A percentile compares a stretch with the other conserved stretches of the same genome.
Evolutionary conservation across 768 basidiomycete genomes (phyloP).

Genomic region (Fistulinella prunicolor): DNA sequence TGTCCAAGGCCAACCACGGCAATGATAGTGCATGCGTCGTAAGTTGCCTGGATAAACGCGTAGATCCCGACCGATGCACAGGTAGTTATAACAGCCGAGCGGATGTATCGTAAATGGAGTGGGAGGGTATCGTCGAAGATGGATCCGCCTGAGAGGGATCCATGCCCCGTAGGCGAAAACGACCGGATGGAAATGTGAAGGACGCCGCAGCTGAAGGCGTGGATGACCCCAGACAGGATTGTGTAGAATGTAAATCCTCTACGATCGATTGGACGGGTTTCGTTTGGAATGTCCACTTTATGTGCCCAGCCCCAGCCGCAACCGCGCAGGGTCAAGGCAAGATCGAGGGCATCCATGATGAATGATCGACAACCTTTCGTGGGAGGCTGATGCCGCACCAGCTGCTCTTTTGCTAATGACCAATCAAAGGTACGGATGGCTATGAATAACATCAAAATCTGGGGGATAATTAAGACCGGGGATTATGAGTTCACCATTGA

Average conservation of each 20-base stretch:
- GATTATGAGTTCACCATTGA: too few species aligned
- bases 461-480: too few species aligned
- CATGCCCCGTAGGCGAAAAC: conserved; percentile 36
- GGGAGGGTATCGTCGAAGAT: conserved; percentile 34
- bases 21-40: conserved; percentile 23
- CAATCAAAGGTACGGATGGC: conserved; percentile 17
- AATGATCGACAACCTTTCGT: not conserved
- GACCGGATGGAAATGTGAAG: conserved; percentile 47
- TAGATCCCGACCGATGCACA: conserved; percentile 44
- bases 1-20: conserved; percentile 28
- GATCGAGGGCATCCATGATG: conserved; percentile 44
- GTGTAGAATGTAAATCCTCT: conserved; percentile 37
- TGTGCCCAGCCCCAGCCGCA: conserved; percentile 58
- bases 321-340: conserved; percentile 52
- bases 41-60: conserved; percentile 38
- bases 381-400: conserved; percentile 6
- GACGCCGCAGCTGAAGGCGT: conserved; percentile 41
- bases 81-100: conserved; percentile 43
- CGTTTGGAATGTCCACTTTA: conserved; percentile 25
- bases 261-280: conserved; percentile 25
- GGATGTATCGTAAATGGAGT: conserved; percentile 25
- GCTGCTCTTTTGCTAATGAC: conserved; percentile 5
- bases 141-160: conserved; percentile 20
- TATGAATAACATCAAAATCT: conserved; percentile 16
- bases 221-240: conserved; percentile 29